Evolutionary conservation across 495 filamentous ascomycete genomes (phyloP).

Genomic region (Aspergillus avenaceus): DNA sequence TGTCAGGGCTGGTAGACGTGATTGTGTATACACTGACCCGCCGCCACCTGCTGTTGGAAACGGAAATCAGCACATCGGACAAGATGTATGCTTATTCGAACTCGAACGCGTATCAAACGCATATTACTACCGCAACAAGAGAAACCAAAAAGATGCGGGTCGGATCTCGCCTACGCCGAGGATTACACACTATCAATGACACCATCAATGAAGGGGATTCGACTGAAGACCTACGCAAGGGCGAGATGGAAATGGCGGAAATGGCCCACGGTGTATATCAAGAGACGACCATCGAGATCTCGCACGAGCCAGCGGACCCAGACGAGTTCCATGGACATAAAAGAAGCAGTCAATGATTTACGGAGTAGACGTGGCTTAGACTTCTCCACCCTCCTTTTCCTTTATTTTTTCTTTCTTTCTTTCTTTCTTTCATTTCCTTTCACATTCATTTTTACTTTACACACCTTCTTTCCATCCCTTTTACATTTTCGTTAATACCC

Average conservation of each 20-base stretch:
- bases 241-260: conserved; percentile 27
- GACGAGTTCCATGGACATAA: conserved; percentile 9
- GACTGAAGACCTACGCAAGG: conserved; percentile 34
- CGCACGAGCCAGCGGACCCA: conserved; percentile 28
- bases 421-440: neutral
- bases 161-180: conserved; percentile 22
- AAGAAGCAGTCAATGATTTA: conserved; percentile 1
- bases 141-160: conserved; percentile 17
- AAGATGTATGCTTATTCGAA: conserved; percentile 19
- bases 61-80: conserved; percentile 31
- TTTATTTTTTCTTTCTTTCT: neutral
- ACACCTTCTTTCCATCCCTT: no score
- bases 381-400: neutral
- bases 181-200: conserved; percentile 18
- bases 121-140: conserved; percentile 23
- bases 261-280: conserved; percentile 36
- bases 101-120: conserved; percentile 23
- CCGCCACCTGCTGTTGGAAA: conserved; percentile 34
- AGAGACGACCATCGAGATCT: conserved; percentile 40
- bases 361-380: neutral
- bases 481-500: no score
- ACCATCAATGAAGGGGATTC: conserved; percentile 27
- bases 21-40: conserved; percentile 58
- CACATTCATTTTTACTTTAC: neutral
- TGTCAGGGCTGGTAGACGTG: conserved; percentile 69